A percentile compares a stretch with the other conserved stretches of the same genome.
Evolutionary conservation across 2,329 filamentous ascomycete species (phyloP).

Genomic region (Trichoderma harzianum): DNA sequence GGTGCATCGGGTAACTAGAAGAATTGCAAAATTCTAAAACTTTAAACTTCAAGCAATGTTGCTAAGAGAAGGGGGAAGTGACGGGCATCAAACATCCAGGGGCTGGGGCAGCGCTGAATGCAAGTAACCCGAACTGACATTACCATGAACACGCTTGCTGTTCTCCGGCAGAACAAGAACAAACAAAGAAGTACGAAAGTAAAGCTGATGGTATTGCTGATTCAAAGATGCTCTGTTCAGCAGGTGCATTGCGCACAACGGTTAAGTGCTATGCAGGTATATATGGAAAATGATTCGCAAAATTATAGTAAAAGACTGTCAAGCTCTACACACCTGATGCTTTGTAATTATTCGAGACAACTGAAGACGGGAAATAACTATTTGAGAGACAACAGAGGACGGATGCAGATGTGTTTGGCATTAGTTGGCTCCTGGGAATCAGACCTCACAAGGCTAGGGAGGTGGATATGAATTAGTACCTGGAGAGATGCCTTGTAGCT

Average conservation of each 20-base stretch:
- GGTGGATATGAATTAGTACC: background rate
- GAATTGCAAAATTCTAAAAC: background rate
- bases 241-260: background rate
- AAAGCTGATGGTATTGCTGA: background rate
- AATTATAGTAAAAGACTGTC: background rate
- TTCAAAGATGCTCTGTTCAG: background rate
- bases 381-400: background rate
- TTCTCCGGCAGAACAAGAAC: background rate
- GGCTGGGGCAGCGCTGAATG: background rate
- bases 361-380: background rate
- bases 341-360: background rate
- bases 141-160: background rate
- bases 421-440: background rate
- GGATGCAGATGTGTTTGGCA: background rate
- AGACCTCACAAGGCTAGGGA: background rate
- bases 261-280: background rate
- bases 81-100: background rate
- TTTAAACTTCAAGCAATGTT: background rate
- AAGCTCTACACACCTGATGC: background rate
- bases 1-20: background rate
- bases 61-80: background rate
- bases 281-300: background rate
- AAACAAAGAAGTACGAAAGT: background rate
- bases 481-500: background rate
- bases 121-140: background rate